Base-by-base conservation (phyloP, 2,329 filamentous ascomycete genomes). In the Exophiala oligosperma region DNA sequence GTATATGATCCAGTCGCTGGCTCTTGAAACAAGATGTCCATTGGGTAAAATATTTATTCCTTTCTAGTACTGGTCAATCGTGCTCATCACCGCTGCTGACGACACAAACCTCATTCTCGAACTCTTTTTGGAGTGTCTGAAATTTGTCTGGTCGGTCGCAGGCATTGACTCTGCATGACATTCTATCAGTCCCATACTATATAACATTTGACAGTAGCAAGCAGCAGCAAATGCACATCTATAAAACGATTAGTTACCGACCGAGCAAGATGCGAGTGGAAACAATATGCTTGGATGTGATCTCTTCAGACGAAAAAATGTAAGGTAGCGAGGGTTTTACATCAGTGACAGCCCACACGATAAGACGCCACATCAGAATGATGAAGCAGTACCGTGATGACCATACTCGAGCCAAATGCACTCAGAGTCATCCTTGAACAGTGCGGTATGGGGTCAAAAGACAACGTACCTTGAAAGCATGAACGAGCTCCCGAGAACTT, bases 321-420 rank as follows among this genome's bases (percentile, higher is more conserved):
- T 86, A 89, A 97, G 93, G 93, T 97, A 97, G 93, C 93, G 91
- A 88, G 94, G 90, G 87, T 81, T 86, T 96, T 89, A 95, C 93
- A 97, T 97, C 93, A 97, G 85, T 84, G 93, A 96, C 88, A 84
- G 83, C 81, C 79, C 79, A 79, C 79, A 74, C 76, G 78, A 73
- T 66, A 72, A 71, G 68, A 69, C 78, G 77, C 77, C 78, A 79
- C 76, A 81, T 88, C 91, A 93, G 84, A 88, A 96, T 86, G 89
- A 88, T 81, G 77, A 79, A 77, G 80, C 80, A 79, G 79, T 76
- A 76, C 70, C 76, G 73, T 79, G 77, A 81, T 79, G 77, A 80
- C 86, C 85, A 92, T 96, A 83, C 93, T 97, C 93, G 91, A 97
- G 93, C 93, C 93, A 97, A 97, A 97, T 97, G 93, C 93, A 92